phyloP scores from a whole-genome alignment of 176 grass and related monocot species.

The Miscanthus lutarioriparius region DNA sequence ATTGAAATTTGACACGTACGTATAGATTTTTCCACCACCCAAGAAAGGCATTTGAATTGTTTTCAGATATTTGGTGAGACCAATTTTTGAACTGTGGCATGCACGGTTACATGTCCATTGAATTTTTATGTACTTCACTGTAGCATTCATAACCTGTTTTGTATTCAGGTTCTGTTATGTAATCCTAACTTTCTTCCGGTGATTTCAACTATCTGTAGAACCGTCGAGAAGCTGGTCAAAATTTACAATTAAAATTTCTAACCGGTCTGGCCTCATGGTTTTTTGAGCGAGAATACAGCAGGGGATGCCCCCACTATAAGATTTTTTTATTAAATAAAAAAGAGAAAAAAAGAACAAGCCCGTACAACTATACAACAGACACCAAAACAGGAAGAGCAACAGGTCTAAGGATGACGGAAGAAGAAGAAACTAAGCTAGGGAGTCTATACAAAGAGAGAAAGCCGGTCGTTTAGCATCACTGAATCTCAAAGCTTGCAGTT shows the following conservation, averaged over 20 bases:
- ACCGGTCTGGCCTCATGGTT: background rate
- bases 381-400: no score
- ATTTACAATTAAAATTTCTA: constrained; percentile 62
- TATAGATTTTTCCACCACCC: background rate
- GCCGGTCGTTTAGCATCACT: no score
- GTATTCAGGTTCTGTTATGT: background rate
- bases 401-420: no score
- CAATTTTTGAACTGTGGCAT: background rate
- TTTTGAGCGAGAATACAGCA: no score
- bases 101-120: background rate
- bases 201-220: constrained; percentile 57
- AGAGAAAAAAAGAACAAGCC: no score
- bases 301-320: no score
- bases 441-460: no score
- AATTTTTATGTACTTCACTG: background rate
- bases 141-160: background rate
- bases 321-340: no score
- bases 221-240: constrained; percentile 79
- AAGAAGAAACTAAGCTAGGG: no score
- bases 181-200: constrained; percentile 13
- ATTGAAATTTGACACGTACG: no score
- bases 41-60: background rate
- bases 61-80: background rate
- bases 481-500: no score
- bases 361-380: no score